phyloP scores from a whole-genome alignment of 2,329 filamentous ascomycete genomes.

The Colletotrichum orbiculare region DNA sequence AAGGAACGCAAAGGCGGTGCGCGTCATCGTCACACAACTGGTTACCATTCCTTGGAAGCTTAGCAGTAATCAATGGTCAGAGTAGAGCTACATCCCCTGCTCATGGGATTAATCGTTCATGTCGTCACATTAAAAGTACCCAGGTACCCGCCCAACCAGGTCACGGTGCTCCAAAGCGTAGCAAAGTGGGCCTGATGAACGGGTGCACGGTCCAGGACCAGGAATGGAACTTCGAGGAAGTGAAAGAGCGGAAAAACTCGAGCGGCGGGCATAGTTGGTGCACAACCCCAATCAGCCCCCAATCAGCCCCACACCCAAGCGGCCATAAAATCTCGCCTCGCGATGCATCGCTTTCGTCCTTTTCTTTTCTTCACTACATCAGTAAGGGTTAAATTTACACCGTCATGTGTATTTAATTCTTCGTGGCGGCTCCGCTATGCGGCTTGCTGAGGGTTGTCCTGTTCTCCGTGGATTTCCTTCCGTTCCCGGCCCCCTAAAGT shows the following conservation, averaged over 20 bases:
- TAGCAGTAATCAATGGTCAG: constrained; percentile 12
- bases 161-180: too few relatives aligned
- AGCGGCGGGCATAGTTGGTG: not conserved
- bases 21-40: constrained; percentile 32
- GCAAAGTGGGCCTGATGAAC: too few relatives aligned
- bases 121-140: too few relatives aligned
- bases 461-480: constrained; percentile 61
- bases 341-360: constrained; percentile 34
- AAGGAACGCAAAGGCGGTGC: constrained; percentile 12
- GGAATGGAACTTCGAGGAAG: not conserved
- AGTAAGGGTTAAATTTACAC: constrained; percentile 60
- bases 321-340: constrained; percentile 35
- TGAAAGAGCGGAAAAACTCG: not conserved
- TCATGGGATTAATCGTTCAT: not conserved
- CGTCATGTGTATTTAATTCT: constrained; percentile 61
- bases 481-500: constrained; percentile 66
- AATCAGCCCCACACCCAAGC: constrained; percentile 22
- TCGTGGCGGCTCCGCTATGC: constrained; percentile 63
- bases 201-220: constrained; percentile 13
- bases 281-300: not conserved
- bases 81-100: constrained; percentile 27
- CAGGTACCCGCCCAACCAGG: too few relatives aligned
- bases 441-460: constrained; percentile 66
- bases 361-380: constrained; percentile 53
- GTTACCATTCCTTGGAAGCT: constrained; percentile 28